These are phyloP conservation scores for Phaeosphaeria sp. DNA, from an alignment of 2,329 filamentous ascomycete species.

Conservation along the genomic window DNA sequence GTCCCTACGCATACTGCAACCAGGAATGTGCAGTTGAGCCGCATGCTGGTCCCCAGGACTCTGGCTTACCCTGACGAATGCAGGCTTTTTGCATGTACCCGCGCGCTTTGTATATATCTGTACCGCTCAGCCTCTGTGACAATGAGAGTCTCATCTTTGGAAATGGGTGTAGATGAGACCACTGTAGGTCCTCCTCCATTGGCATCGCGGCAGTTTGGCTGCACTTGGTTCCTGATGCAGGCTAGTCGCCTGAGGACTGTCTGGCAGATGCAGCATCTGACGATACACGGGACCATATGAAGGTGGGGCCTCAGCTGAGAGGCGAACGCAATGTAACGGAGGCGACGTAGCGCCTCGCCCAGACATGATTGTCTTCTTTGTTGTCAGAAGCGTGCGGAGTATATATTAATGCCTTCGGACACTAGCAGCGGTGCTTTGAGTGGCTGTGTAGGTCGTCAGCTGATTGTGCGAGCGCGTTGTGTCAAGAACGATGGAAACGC, in stretches of 20 bases:
- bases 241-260: background rate
- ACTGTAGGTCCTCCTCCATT: background rate
- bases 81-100: background rate
- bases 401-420: background rate
- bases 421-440: background rate
- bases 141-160: background rate
- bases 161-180: background rate
- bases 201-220: background rate
- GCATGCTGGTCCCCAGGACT: conserved; percentile 14
- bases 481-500: background rate
- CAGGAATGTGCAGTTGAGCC: conserved; percentile 28
- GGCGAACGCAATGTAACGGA: background rate
- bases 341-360: background rate
- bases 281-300: background rate
- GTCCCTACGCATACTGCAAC: conserved; percentile 11
- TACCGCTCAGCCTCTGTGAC: background rate
- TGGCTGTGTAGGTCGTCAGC: background rate
- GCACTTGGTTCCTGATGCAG: background rate
- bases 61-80: background rate
- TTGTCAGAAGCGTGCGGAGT: background rate
- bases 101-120: background rate
- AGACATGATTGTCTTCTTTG: background rate
- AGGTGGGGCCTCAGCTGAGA: background rate
- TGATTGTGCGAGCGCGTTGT: background rate
- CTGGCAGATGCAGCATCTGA: background rate